phyloP scores from a whole-genome alignment of 2,329 filamentous ascomycete species.

The Emergomyces orientalis region DNA sequence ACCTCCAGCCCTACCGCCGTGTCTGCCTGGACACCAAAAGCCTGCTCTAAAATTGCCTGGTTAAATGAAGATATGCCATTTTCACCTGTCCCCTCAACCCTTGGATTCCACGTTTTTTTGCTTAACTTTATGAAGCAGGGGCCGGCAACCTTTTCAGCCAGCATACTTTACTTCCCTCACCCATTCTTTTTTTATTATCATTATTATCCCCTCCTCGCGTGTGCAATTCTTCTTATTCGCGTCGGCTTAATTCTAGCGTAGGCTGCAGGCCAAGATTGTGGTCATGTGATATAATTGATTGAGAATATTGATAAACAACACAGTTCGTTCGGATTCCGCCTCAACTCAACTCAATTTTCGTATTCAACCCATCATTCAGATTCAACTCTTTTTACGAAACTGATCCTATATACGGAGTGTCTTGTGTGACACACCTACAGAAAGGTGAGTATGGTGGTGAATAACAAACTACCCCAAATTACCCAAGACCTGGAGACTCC shows the following conservation, averaged over 20 bases:
- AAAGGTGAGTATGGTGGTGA: background rate
- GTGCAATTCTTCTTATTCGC: background rate
- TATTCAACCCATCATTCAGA: background rate
- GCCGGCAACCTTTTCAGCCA: too few species aligned
- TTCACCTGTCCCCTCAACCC: background rate
- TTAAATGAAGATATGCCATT: too few species aligned
- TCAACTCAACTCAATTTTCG: background rate
- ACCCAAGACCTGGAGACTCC: background rate
- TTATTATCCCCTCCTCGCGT: background rate
- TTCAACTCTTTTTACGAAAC: background rate
- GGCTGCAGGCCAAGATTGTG: background rate
- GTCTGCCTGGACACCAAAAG: background rate
- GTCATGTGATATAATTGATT: background rate
- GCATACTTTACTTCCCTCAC: too few species aligned
- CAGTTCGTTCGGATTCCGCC: background rate
- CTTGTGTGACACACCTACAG: background rate
- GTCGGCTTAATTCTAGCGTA: background rate
- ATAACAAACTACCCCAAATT: background rate
- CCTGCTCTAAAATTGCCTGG: background rate
- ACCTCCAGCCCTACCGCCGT: background rate
- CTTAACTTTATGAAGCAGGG: too few species aligned
- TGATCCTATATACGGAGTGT: background rate
- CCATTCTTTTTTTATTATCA: background rate
- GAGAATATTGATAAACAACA: too few species aligned
- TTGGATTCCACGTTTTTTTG: too few species aligned